Evolutionary conservation across 73 alveolate species (phyloP).

Genomic region (Paramecium biaurelia): DNA sequence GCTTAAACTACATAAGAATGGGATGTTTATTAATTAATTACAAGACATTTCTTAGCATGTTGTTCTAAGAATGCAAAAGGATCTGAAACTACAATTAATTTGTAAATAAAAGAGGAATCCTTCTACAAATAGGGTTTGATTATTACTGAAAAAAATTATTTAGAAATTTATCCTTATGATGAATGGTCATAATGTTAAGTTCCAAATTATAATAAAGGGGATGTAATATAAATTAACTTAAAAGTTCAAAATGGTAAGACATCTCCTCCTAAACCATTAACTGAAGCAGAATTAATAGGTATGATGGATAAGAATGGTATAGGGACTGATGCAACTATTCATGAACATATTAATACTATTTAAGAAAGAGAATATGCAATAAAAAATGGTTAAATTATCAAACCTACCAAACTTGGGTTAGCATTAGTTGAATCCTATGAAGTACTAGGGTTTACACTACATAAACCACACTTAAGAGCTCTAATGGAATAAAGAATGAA

Average conservation of each 20-base stretch:
- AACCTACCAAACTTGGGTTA: conserved; percentile 95
- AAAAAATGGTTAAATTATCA: conserved; percentile 79
- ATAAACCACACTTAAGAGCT: conserved; percentile 94
- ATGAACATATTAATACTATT: conserved; percentile 98
- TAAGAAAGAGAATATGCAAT: conserved; percentile 92
- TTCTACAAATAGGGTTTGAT: conserved; percentile 87
- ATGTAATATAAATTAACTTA: conserved; percentile 70
- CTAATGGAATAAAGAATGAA: conserved; percentile 95
- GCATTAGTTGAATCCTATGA: conserved; percentile 94
- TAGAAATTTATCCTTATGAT: conserved; percentile 94
- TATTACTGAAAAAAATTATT: conserved; percentile 84
- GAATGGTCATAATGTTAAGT: conserved; percentile 87
- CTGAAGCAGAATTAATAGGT: conserved; percentile 96
- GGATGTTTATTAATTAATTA: conserved; percentile 93
- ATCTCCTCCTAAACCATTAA: conserved; percentile 92
- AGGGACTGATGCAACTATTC: conserved; percentile 99
- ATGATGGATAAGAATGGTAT: conserved; percentile 98
- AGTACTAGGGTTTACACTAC: conserved; percentile 84
- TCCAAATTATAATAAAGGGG: conserved; percentile 84
- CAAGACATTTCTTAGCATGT: conserved; percentile 97
- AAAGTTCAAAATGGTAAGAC: conserved; percentile 88
- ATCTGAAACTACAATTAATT: conserved; percentile 87
- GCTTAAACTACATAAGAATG: conserved; percentile 79
- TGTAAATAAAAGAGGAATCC: conserved; percentile 83
- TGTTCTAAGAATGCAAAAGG: conserved; percentile 98